phyloP scores from a whole-genome alignment of 257 asterid species.

The Misopates orontium region DNA sequence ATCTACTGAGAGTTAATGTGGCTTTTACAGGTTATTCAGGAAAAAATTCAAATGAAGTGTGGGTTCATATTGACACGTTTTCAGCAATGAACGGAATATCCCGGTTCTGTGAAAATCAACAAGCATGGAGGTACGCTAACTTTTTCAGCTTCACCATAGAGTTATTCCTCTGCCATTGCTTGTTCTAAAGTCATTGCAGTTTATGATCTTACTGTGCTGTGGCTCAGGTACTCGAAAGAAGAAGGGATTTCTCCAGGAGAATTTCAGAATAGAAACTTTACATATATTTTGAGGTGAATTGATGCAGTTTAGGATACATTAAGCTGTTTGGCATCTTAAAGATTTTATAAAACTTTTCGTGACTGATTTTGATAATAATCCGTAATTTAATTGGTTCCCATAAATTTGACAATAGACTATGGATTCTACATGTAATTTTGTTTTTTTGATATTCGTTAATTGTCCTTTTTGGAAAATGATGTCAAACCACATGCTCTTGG shows the following conservation, averaged over 20 bases:
- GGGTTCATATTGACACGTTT: slow-evolving; percentile 88
- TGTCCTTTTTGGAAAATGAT: slow-evolving; percentile 5
- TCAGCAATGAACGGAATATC: slow-evolving; percentile 95
- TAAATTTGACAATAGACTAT: too few relatives aligned
- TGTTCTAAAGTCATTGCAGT: background rate
- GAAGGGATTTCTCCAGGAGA: slow-evolving; percentile 64
- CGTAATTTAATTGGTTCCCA: background rate
- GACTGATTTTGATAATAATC: slow-evolving; percentile 1
- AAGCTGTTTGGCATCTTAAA: background rate
- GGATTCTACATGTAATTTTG: too few relatives aligned
- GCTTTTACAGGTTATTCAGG: slow-evolving; percentile 49
- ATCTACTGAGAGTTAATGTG: slow-evolving; percentile 14
- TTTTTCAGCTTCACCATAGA: background rate
- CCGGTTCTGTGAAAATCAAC: slow-evolving; percentile 76
- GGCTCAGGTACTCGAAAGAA: slow-evolving; percentile 88
- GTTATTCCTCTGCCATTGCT: background rate
- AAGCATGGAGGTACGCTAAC: slow-evolving; percentile 71
- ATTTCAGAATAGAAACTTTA: slow-evolving; percentile 61
- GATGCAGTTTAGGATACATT: too few relatives aligned
- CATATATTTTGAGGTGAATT: slow-evolving; percentile 76
- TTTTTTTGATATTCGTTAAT: background rate
- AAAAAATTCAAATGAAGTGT: slow-evolving; percentile 51
- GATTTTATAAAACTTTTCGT: slow-evolving; percentile 7
- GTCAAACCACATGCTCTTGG: background rate
- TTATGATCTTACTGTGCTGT: slow-evolving; percentile 1